Percentiles rank a stretch among this genome's conserved stretches.
These are phyloP conservation scores for Moringa oleifera DNA, from an alignment of 345 rosid species.

Conservation along the genomic window DNA sequence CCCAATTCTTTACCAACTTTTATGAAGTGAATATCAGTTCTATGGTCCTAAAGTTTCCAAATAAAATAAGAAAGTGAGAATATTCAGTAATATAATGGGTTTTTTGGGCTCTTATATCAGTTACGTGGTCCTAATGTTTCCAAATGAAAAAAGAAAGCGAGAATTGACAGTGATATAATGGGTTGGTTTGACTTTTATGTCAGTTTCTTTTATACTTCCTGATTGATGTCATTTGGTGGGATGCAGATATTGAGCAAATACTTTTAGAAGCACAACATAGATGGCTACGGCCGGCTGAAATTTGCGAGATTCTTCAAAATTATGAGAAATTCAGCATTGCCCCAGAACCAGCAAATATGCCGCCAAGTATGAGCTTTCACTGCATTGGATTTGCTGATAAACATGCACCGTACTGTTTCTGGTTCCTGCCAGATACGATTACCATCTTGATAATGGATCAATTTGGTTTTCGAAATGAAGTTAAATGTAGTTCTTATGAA, in stretches of 20 bases:
- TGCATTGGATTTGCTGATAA: neutral
- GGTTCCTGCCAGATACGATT: conserved; percentile 1
- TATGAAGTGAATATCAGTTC: neutral
- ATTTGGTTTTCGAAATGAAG: neutral
- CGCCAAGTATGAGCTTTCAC: conserved; percentile 50
- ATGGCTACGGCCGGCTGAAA: conserved; percentile 96
- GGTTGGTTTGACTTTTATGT: neutral
- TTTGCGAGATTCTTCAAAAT: conserved; percentile 79
- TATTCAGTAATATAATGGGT: neutral
- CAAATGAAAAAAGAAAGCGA: neutral
- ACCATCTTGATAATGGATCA: neutral
- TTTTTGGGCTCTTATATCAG: neutral
- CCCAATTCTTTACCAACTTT: neutral
- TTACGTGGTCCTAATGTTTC: no score
- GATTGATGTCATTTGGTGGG: conserved; percentile 9
- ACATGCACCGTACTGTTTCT: no score
- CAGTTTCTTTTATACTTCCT: neutral
- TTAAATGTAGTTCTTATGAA: no score
- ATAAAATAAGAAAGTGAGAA: neutral
- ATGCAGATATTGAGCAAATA: conserved; percentile 74
- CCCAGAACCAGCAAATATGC: conserved; percentile 66
- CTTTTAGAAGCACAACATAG: conserved; percentile 78
- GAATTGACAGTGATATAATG: neutral
- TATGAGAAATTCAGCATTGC: conserved; percentile 55
- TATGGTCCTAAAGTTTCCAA: no score